Evolutionary conservation across 345 rosid genomes (phyloP).

Genomic region (Excoecaria cochinchinensis): DNA sequence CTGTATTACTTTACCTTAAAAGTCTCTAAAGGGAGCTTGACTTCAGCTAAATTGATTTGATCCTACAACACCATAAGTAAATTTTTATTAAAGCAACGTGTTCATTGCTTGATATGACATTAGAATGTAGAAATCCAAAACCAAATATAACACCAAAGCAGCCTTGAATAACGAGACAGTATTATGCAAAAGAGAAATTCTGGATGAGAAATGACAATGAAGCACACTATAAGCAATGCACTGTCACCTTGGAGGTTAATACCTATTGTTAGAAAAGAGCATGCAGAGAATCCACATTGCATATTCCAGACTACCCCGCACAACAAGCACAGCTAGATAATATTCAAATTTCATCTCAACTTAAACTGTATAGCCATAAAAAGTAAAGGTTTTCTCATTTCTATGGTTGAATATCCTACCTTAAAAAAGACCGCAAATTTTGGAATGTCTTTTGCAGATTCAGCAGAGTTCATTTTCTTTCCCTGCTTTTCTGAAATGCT

Average conservation of each 20-base stretch:
- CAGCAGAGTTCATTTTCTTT: slow-evolving; percentile 71
- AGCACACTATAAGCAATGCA: neutral
- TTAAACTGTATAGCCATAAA: neutral
- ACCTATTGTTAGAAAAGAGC: neutral
- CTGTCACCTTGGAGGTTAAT: neutral
- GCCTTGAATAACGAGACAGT: neutral
- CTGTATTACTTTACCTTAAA: slow-evolving; percentile 58
- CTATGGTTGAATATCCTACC: slow-evolving; percentile 35
- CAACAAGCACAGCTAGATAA: neutral
- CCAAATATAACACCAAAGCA: neutral
- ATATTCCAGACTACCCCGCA: neutral
- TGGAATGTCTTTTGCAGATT: slow-evolving; percentile 76
- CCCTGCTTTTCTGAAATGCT: slow-evolving; percentile 90
- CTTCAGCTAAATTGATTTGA: slow-evolving; percentile 89
- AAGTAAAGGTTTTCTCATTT: neutral
- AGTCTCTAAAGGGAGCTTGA: slow-evolving; percentile 75
- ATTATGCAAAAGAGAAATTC: neutral
- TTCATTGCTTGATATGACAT: neutral
- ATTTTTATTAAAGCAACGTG: neutral
- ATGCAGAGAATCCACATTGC: neutral
- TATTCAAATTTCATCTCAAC: neutral
- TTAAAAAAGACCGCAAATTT: slow-evolving; percentile 69
- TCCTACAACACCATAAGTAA: slow-evolving; percentile 49
- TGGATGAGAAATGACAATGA: neutral
- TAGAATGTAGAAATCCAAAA: neutral